phyloP scores from a whole-genome alignment of 306 rosid genomes.

The Begonia masoniana region DNA sequence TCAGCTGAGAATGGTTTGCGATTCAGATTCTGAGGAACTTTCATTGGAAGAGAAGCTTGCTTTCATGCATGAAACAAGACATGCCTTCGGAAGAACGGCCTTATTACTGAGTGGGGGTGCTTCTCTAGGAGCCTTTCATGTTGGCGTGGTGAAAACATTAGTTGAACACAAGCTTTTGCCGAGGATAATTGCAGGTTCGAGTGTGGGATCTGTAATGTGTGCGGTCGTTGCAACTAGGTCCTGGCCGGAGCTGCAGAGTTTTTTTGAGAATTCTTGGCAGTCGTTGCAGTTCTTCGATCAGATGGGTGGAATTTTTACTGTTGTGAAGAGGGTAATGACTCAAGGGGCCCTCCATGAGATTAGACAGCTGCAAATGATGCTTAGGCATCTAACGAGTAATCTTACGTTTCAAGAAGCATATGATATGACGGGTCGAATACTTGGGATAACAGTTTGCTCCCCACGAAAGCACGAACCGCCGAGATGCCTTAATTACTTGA shows the following conservation, averaged over 20 bases:
- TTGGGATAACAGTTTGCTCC: constrained; percentile 93
- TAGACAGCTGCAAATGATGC: constrained; percentile 78
- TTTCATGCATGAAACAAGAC: constrained; percentile 92
- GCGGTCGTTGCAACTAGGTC: constrained; percentile 89
- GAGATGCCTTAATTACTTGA: constrained; percentile 95
- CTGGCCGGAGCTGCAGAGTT: constrained; percentile 95
- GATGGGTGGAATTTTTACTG: constrained; percentile 84
- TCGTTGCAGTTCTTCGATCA: constrained; percentile 82
- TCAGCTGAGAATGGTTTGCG: constrained; percentile 86
- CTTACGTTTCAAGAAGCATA: constrained; percentile 98
- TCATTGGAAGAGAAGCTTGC: constrained; percentile 80
- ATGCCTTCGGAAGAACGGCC: constrained; percentile 95
- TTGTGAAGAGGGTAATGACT: constrained; percentile 75
- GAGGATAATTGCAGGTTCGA: constrained; percentile 90
- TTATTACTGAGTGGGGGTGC: constrained; percentile 95
- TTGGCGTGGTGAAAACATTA: constrained; percentile 74
- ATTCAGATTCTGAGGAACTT: constrained; percentile 75
- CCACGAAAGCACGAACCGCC: constrained; percentile 98
- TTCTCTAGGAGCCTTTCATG: constrained; percentile 88
- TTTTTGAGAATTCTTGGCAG: constrained; percentile 83
- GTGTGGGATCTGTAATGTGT: constrained; percentile 96
- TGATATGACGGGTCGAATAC: constrained; percentile 94
- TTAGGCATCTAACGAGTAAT: constrained; percentile 79
- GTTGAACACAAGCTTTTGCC: constrained; percentile 90
- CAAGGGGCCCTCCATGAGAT: constrained; percentile 91